Evolutionary conservation across 768 basidiomycete species (phyloP).

Genomic region (Trichaptum fuscoviolaceum): DNA sequence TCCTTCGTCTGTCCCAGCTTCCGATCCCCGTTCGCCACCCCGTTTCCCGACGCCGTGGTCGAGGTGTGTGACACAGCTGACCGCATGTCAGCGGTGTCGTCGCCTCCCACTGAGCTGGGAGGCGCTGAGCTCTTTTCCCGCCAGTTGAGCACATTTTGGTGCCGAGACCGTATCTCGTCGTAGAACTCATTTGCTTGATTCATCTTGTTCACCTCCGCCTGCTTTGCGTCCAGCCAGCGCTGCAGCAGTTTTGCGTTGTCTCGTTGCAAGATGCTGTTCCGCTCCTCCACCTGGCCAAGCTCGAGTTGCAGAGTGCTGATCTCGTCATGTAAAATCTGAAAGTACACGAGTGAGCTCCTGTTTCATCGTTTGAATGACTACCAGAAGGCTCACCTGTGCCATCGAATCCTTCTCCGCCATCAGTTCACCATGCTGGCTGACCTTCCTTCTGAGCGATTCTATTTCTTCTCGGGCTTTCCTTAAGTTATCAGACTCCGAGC

Average conservation of each 20-base stretch:
- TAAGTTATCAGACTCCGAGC: conserved; percentile 76
- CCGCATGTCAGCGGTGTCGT: conserved; percentile 12
- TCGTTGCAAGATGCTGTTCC: conserved; percentile 78
- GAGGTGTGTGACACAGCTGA: conserved; percentile 22
- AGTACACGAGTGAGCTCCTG: conserved; percentile 8
- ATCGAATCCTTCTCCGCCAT: conserved; percentile 88
- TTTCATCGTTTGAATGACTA: not conserved
- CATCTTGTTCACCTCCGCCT: conserved; percentile 89
- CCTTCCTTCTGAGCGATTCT: conserved; percentile 61
- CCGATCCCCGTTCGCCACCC: conserved; percentile 45
- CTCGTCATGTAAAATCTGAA: conserved; percentile 90
- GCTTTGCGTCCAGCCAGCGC: conserved; percentile 95
- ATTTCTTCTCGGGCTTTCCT: conserved; percentile 76
- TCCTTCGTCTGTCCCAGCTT: conserved; percentile 52
- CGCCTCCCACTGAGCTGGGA: conserved; percentile 18
- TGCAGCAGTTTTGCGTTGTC: conserved; percentile 95
- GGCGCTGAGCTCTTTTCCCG: conserved; percentile 29
- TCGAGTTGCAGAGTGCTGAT: conserved; percentile 89
- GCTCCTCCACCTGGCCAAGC: conserved; percentile 81
- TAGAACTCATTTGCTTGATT: conserved; percentile 91
- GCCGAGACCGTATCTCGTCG: conserved; percentile 76
- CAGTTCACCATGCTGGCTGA: conserved; percentile 77
- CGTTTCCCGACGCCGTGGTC: conserved; percentile 63
- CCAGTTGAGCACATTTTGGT: conserved; percentile 57
- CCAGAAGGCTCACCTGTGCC: conserved; percentile 60